A percentile compares a stretch with the other conserved stretches of the same genome.
Conservation (phyloP, 169 alveolate genomes). For the Eimeria tenella region DNA sequence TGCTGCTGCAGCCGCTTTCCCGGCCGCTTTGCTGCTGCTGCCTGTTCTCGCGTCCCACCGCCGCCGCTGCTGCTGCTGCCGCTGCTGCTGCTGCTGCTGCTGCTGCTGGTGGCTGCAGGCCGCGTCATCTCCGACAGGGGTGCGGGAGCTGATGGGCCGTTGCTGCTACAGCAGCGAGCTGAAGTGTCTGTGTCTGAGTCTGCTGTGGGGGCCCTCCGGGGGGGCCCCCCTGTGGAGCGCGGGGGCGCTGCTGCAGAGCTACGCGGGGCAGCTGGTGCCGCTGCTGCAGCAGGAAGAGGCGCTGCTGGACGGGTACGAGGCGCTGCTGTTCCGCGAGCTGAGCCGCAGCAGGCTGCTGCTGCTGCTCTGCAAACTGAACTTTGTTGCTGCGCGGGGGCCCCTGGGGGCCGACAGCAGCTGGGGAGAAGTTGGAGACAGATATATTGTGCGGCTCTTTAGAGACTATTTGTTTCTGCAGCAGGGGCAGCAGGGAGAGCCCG, state of each 20-base stretch:
- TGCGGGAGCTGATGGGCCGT: not conserved
- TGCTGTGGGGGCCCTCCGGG: not conserved
- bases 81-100: no score
- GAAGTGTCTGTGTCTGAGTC: not conserved
- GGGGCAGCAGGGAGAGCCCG: not conserved
- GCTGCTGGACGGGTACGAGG: not conserved
- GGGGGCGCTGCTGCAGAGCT: not conserved
- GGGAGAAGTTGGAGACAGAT: not conserved
- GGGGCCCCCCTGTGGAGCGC: not conserved
- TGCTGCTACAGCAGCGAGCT: not conserved
- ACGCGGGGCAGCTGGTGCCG: not conserved
- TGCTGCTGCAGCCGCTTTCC: no score
- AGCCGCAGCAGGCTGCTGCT: not conserved
- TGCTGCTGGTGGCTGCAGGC: no score
- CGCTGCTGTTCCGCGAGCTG: not conserved
- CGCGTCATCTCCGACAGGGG: not conserved
- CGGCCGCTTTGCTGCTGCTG: no score
- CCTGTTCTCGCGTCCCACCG: no score
- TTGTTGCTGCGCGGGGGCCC: not conserved
- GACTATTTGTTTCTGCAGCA: not conserved
- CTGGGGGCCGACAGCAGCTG: not conserved
- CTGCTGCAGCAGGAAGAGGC: not conserved
- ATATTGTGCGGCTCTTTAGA: not conserved
- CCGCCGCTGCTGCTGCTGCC: no score
- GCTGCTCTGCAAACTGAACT: not conserved